phyloP scores from a whole-genome alignment of 2,329 filamentous ascomycete species.

The Diaporthe vexans region DNA sequence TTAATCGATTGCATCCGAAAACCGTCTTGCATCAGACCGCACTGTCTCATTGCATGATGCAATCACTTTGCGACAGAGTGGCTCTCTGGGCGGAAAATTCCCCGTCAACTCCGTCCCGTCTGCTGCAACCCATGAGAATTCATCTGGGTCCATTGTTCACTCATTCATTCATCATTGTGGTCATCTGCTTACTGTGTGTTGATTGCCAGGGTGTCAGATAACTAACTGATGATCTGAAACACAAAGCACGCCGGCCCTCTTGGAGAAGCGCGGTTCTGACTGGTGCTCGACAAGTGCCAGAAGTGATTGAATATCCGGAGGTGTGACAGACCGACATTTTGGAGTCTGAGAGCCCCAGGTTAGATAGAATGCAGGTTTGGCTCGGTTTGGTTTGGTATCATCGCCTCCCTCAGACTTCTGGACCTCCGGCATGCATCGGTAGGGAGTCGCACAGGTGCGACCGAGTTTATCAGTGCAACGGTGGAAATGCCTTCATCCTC shows the following conservation, averaged over 20 bases:
- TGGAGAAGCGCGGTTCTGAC: not conserved
- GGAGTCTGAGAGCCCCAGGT: conserved; percentile 7
- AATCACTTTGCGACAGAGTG: conserved; percentile 2
- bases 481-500: conserved; percentile 6
- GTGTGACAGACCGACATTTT: conserved; percentile 15
- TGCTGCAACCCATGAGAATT: not conserved
- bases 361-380: not conserved
- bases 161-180: not conserved
- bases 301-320: not conserved
- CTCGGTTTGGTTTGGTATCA: conserved; percentile 13
- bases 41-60: conserved; percentile 11
- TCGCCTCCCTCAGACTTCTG: conserved; percentile 8
- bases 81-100: conserved; percentile 5
- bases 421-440: not conserved
- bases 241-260: not conserved
- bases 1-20: conserved; percentile 11
- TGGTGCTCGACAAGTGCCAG: not conserved
- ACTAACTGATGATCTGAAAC: conserved; percentile 16
- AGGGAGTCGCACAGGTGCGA: not conserved
- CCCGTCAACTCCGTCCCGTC: not conserved
- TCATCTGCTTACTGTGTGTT: too few species aligned
- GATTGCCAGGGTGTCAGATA: not conserved
- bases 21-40: conserved; percentile 2
- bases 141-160: not conserved
- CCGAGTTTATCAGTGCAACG: not conserved